Evolutionary conservation across 2,329 filamentous ascomycete species (phyloP).

Genomic region (Ramularia collo-cygni): DNA sequence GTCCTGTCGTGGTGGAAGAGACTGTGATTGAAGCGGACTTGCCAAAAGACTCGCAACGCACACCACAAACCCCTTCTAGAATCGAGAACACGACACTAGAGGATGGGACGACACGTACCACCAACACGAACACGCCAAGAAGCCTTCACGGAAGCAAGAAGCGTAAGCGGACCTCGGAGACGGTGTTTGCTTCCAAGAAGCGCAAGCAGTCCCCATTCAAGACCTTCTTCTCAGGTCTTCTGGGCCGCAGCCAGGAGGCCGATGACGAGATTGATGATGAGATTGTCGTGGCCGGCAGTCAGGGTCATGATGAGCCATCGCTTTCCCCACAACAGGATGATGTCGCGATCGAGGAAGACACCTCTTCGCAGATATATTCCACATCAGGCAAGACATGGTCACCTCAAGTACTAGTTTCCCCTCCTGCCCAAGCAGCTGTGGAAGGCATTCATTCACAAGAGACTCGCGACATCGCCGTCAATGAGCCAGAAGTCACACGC

Average conservation of each 20-base stretch:
- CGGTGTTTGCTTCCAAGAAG: constrained; percentile 13
- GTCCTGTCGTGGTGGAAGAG: not conserved
- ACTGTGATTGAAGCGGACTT: not conserved
- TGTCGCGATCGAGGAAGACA: no score
- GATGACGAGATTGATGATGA: constrained; percentile 34
- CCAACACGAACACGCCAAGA: not conserved
- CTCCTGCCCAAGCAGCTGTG: no score
- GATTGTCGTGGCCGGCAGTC: constrained; percentile 33
- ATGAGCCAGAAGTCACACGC: constrained; percentile 1
- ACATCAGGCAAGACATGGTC: no score
- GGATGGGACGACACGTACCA: not conserved
- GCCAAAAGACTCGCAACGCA: not conserved
- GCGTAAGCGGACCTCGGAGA: constrained; percentile 21
- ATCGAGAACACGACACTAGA: constrained; percentile 6
- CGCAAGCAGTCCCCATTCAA: constrained; percentile 26
- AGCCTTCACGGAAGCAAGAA: constrained; percentile 17
- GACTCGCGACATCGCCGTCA: not conserved
- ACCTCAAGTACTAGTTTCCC: no score
- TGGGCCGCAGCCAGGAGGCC: constrained; percentile 18
- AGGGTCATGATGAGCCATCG: constrained; percentile 5
- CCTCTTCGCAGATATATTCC: no score
- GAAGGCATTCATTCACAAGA: no score
- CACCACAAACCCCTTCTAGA: constrained; percentile 2
- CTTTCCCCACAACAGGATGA: no score
- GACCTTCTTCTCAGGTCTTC: constrained; percentile 20